A percentile compares a stretch with the other conserved stretches of the same genome.
Evolutionary conservation across 2,329 filamentous ascomycete species (phyloP).

Genomic region (Arachnopeziza araneosa): DNA sequence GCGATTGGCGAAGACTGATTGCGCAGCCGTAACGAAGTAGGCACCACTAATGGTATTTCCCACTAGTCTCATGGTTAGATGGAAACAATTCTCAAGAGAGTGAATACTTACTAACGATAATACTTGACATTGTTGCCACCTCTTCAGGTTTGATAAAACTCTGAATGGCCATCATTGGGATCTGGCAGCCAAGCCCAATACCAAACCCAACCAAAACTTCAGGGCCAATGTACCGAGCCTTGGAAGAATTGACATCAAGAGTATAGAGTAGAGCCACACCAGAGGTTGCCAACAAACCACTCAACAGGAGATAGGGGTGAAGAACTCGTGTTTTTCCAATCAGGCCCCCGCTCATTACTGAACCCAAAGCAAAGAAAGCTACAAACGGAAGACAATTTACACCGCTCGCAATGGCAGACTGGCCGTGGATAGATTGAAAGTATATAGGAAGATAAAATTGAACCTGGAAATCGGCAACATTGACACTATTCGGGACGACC

Average conservation of each 20-base stretch:
- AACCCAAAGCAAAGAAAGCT: conserved; percentile 15
- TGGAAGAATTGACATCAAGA: conserved; percentile 34
- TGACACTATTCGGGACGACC: conserved; percentile 21
- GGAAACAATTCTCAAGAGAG: no score
- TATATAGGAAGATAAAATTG: conserved; percentile 43
- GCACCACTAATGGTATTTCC: neutral
- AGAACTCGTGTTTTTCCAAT: conserved; percentile 34
- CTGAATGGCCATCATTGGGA: conserved; percentile 21
- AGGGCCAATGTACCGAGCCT: conserved; percentile 43
- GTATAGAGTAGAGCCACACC: conserved; percentile 28
- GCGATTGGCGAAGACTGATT: conserved; percentile 20
- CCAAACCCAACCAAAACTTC: conserved; percentile 42
- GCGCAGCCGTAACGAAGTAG: conserved; percentile 16
- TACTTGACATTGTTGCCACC: conserved; percentile 17
- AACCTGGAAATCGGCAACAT: conserved; percentile 33
- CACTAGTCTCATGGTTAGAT: no score
- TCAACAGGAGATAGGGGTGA: conserved; percentile 37
- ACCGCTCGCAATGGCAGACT: conserved; percentile 31
- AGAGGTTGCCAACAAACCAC: no score
- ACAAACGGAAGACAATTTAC: conserved; percentile 26
- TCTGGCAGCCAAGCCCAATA: conserved; percentile 38
- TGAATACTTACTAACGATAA: no score
- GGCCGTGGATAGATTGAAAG: conserved; percentile 40
- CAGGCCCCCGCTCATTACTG: conserved; percentile 17
- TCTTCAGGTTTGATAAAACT: conserved; percentile 19